Conservation (phyloP, 2,329 filamentous ascomycete species). For the Hymenoscyphus infarciens region DNA sequence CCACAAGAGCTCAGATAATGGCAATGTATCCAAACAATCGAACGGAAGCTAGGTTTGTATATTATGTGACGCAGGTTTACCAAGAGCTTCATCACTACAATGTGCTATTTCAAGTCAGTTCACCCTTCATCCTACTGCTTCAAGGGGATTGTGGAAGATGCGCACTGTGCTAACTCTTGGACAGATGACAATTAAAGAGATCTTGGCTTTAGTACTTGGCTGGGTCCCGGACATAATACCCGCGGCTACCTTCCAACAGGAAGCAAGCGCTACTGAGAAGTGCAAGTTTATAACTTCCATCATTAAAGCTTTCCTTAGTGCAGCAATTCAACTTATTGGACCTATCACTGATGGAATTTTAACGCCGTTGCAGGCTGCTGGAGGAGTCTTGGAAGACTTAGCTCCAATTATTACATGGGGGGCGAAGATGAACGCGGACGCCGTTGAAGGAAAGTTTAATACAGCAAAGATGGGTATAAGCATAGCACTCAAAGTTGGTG, state of each 20-base stretch:
- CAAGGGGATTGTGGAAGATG: too few species aligned
- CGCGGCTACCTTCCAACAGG: neutral
- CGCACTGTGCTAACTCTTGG: neutral
- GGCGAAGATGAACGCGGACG: too few species aligned
- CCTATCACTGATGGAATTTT: neutral
- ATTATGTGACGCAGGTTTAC: neutral
- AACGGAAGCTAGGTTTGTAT: neutral
- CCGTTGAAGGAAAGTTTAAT: too few species aligned
- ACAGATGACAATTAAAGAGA: neutral
- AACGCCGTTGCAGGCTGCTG: neutral
- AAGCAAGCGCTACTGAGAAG: neutral
- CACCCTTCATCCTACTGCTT: neutral
- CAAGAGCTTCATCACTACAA: neutral
- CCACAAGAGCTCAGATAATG: neutral
- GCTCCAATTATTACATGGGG: too few species aligned
- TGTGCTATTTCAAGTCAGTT: neutral
- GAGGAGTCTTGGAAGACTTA: too few species aligned
- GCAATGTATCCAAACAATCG: neutral
- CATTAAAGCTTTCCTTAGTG: neutral
- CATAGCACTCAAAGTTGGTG: too few species aligned
- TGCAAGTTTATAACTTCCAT: neutral
- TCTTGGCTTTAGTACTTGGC: neutral
- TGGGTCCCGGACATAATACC: neutral
- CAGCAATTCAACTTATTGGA: neutral
- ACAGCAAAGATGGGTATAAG: too few species aligned